Conservation (phyloP, 257 asterid genomes). For the Apocynum venetum region DNA sequence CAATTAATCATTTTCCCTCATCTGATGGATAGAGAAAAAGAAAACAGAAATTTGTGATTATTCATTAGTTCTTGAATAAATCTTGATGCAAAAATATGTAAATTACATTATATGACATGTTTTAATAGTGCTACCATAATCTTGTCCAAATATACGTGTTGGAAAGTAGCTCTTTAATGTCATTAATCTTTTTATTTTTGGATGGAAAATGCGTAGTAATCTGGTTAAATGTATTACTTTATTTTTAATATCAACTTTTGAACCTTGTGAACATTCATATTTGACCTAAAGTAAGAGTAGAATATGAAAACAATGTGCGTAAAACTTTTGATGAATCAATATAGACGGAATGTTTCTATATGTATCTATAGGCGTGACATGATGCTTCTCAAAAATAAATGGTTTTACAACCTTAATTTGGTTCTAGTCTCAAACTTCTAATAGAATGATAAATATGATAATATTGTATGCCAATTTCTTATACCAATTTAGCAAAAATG, state of each 20-base stretch:
- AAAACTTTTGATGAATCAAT: background rate
- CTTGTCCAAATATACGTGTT: too few relatives aligned
- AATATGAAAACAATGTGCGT: too few relatives aligned
- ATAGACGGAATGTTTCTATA: background rate
- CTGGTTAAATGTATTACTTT: too few relatives aligned
- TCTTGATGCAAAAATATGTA: too few relatives aligned
- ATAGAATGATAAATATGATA: background rate
- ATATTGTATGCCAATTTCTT: background rate
- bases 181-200: too few relatives aligned
- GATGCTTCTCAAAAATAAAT: background rate
- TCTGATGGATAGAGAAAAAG: too few relatives aligned
- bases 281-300: background rate
- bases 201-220: background rate
- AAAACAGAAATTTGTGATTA: too few relatives aligned
- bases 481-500: background rate
- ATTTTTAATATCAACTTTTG: too few relatives aligned
- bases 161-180: too few relatives aligned
- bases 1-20: background rate
- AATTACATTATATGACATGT: too few relatives aligned
- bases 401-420: background rate
- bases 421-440: background rate
- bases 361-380: background rate
- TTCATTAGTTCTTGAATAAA: too few relatives aligned
- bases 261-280: background rate
- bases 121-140: too few relatives aligned